Percentiles rank a stretch among this genome's conserved stretches.
Evolutionary conservation across 495 filamentous ascomycete genomes (phyloP).

Genomic region (Aspergillus carlsbadensis): DNA sequence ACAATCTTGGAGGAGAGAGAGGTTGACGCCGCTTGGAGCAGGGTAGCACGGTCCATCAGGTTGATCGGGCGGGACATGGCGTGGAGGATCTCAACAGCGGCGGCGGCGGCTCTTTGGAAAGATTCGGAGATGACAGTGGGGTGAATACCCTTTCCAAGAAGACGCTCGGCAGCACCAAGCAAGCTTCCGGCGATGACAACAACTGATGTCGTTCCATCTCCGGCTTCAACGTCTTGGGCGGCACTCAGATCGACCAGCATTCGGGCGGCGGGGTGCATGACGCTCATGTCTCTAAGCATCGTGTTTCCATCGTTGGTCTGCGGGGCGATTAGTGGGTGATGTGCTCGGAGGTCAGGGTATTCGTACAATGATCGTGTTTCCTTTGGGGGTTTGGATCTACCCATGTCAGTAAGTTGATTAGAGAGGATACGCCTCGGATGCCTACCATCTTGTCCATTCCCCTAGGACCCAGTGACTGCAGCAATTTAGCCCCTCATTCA

Average conservation of each 20-base stretch:
- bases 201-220: constrained; percentile 97
- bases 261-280: constrained; percentile 97
- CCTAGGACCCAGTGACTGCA: constrained; percentile 66
- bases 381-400: constrained; percentile 88
- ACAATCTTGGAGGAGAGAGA: constrained; percentile 99
- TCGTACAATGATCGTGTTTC: constrained; percentile 86
- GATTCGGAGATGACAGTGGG: constrained; percentile 96
- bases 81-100: constrained; percentile 85
- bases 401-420: constrained; percentile 22
- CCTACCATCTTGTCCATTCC: constrained; percentile 95
- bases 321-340: constrained; percentile 3
- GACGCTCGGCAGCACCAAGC: constrained; percentile 86
- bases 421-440: not conserved
- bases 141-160: constrained; percentile 91
- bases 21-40: constrained; percentile 94
- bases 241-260: constrained; percentile 98
- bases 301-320: constrained; percentile 97
- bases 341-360: constrained; percentile 9
- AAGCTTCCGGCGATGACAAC: constrained; percentile 96
- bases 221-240: constrained; percentile 96
- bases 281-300: constrained; percentile 97
- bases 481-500: constrained; percentile 46
- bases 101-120: constrained; percentile 90
- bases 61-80: constrained; percentile 95
- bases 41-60: constrained; percentile 80